Evolutionary conservation across 169 alveolate species (phyloP).

Genomic region (Plasmodium relictum): DNA sequence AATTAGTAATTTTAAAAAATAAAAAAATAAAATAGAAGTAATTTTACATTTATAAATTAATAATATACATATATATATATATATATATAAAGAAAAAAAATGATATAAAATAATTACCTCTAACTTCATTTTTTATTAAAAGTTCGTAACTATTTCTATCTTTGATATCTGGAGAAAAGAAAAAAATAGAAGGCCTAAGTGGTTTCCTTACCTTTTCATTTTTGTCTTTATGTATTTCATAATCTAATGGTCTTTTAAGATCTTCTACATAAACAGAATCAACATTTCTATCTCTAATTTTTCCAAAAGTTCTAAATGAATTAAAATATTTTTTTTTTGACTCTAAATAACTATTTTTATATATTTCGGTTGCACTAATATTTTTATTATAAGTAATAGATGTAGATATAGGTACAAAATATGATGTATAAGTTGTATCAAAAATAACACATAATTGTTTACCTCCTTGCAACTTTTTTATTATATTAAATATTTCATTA

Average conservation of each 20-base stretch:
- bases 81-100: background rate
- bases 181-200: conserved; percentile 58
- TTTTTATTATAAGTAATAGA: conserved; percentile 61
- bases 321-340: conserved; percentile 20
- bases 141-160: conserved; percentile 61
- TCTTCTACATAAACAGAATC: conserved; percentile 60
- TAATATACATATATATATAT: conserved; percentile 7
- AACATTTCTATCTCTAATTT: conserved; percentile 47
- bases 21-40: background rate
- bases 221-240: conserved; percentile 23
- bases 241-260: conserved; percentile 17
- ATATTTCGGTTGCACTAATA: conserved; percentile 49
- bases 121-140: conserved; percentile 19
- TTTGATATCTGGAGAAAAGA: conserved; percentile 60
- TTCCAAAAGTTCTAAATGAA: conserved; percentile 56
- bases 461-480: conserved; percentile 71
- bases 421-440: conserved; percentile 71
- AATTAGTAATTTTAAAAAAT: background rate
- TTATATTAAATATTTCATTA: conserved; percentile 61
- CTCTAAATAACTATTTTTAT: conserved; percentile 20
- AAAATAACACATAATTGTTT: conserved; percentile 61
- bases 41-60: background rate
- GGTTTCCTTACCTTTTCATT: conserved; percentile 2
- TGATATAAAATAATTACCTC: conserved; percentile 19
- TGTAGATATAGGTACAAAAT: conserved; percentile 43